Base-by-base conservation (phyloP, 306 rosid species). In the Prinsepia uniflora region DNA sequence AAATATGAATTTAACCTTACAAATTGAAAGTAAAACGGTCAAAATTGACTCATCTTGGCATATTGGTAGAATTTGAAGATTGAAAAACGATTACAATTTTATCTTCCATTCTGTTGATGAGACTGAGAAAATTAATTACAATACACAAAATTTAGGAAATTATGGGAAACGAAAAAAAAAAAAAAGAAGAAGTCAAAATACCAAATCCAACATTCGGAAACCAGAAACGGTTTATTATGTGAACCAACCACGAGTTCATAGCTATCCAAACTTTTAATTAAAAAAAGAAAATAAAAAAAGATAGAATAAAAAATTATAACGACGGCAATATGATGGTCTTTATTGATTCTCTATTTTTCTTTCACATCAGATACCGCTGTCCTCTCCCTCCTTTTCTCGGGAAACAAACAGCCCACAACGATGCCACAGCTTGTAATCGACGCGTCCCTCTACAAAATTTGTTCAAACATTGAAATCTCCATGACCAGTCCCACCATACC, bases 341-440 rank as follows among this genome's bases (percentile, higher is more conserved):
- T 18, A 56, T 3, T 30, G 18, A 1, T 75, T 14, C 42, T 46
- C 69, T 34, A 39, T 70, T 75, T 75, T 78, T 56, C 72, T 72
- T 74, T 84, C 79, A 66, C 47, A 41, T 80, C 84, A 86, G 18
- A 62, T 45, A 48, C 53, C 63, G 80, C 90, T 86, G 88, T 81
- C 81, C 22, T 18, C 74, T 18, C 76, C 64, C 24, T 78, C 74
- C 52, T 54, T 79, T 79, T 75, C 79, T 19, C 56, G 40, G 63
- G 79, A 84, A 84, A 78, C 87, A 72, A 73, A 81, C 82, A 74
- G 19, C 57, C 73, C 62, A 52, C 56, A 19, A 63, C 79, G 14
- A 80, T 44, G 34, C 24, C 61, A 45, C 42, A 47, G 42, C 56
- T 39, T 45, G 47, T 52, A 5, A 48, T 49, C 19, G 7, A 48